Base-by-base conservation (phyloP, 805 yeast genomes). In the Saturnispora sekii region DNA sequence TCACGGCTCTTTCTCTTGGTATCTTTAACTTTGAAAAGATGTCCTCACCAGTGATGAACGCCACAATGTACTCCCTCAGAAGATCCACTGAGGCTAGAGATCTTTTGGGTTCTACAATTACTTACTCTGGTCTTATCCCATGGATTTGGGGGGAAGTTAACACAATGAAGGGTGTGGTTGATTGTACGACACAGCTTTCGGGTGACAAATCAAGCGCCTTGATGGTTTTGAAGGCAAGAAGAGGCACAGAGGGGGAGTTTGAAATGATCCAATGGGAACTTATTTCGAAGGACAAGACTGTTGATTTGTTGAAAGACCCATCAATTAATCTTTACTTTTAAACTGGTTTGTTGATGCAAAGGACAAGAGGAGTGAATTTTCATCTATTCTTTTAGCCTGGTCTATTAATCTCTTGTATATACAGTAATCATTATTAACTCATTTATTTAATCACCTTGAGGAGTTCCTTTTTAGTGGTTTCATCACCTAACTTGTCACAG, bases 11-110 rank as follows among this genome's bases (percentile, higher is more conserved):
- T 1, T 64, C 82, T 40, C 67, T 73, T 29, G 73, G 84, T 29
- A 84, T 90, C 55, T 81, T 90, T 74, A 89, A 93, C 68, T 89
- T 90, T 64, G 98, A 93, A 61, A 89, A 88, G 61, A 79, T 88
- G 15, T 79, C 84, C 38, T 85, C 96, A 11, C 97, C 97, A 1
- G 75, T 90, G 48, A 83, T 90, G 54, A 76, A 83, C 35, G 89
- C 95, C 6, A 83, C 96, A 4, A 67, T 93, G 61, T 88, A 86
- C 62, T 83, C 86, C 51, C 65, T 90, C 54, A 76, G 98, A 59
- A 72, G 96, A 58, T 81, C 90, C 1, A 69, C 73, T 9, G 50
- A 65, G 37, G 88, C 88, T 10, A 70, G 77, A 44, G 76, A 74
- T 18, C 57, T 66, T 2, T 66, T 90, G 39, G 97, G 97, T 15